Conservation (phyloP, 805 yeast species). For the Wilhelminamyces savonicus region DNA sequence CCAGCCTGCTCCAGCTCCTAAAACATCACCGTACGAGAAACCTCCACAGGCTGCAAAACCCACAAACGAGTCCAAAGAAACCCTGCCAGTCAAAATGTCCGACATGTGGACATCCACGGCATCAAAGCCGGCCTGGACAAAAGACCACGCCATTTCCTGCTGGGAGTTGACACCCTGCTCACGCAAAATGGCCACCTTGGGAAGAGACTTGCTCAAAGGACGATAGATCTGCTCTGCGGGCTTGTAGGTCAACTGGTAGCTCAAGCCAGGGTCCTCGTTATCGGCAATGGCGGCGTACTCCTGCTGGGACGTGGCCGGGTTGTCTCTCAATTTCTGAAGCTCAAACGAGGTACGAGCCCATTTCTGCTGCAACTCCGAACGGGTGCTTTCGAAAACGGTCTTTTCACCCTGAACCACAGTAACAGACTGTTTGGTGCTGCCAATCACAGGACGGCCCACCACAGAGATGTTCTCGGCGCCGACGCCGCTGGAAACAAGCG, state of each 20-base stretch:
- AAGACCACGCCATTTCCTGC: constrained; percentile 97
- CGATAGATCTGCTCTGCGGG: constrained; percentile 45
- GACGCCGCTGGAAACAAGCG: constrained; percentile 57
- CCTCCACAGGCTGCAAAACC: constrained; percentile 99
- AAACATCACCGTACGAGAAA: constrained; percentile 96
- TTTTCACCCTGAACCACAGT: constrained; percentile 41
- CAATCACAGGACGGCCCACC: constrained; percentile 65
- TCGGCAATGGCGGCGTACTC: constrained; percentile 73
- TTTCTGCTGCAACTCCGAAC: constrained; percentile 68
- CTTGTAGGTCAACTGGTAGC: constrained; percentile 69
- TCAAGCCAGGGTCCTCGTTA: constrained; percentile 84
- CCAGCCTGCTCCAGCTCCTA: constrained; percentile 99
- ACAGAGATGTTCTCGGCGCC: constrained; percentile 44
- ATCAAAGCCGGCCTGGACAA: constrained; percentile 90
- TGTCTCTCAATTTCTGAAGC: constrained; percentile 88
- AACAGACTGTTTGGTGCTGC: constrained; percentile 43
- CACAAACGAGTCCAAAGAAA: constrained; percentile 69
- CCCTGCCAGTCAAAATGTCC: constrained; percentile 72
- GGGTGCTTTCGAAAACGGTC: constrained; percentile 43
- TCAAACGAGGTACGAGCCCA: constrained; percentile 90
- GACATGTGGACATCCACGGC: constrained; percentile 97
- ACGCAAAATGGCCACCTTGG: constrained; percentile 92
- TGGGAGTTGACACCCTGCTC: constrained; percentile 99
- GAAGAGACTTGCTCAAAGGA: constrained; percentile 38
- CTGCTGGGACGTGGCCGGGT: constrained; percentile 84